A percentile compares a stretch with the other conserved stretches of the same genome.
Conservation (phyloP, 2,329 filamentous ascomycete genomes). For the Fusarium oligoseptatum region DNA sequence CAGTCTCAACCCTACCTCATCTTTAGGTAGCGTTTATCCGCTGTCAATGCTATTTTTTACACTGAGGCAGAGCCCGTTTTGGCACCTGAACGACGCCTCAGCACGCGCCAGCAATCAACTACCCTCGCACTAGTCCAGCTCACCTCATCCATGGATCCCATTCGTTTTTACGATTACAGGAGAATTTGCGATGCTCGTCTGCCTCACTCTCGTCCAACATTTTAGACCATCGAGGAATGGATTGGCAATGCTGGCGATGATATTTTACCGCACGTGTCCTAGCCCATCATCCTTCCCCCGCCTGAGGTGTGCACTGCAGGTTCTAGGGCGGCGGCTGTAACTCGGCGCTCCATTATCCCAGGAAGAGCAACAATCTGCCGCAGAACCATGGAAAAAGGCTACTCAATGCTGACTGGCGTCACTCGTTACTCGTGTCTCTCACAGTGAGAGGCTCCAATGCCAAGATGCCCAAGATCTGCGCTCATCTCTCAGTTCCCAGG, state of each 20-base stretch:
- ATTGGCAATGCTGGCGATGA: background rate
- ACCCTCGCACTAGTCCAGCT: background rate
- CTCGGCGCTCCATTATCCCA: constrained; percentile 3
- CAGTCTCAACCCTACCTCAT: background rate
- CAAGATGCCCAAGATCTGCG: constrained; percentile 30
- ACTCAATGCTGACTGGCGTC: background rate
- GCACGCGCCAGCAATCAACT: background rate
- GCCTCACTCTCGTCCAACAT: background rate
- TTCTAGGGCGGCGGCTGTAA: background rate
- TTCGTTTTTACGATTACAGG: background rate
- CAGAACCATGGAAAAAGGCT: background rate
- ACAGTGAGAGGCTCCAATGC: background rate
- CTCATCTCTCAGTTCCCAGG: constrained; percentile 10
- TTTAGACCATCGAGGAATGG: background rate
- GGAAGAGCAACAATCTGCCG: background rate
- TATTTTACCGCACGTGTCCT: background rate
- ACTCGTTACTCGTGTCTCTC: background rate
- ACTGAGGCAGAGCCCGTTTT: background rate
- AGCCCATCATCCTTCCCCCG: background rate
- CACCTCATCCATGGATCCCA: background rate
- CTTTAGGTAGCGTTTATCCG: background rate
- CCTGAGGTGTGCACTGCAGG: background rate
- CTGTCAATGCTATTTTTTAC: constrained; percentile 10
- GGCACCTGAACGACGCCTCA: background rate
- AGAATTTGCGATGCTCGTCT: background rate